Conservation (phyloP, 768 basidiomycete genomes). For the Cystobasidium onofrii region DNA sequence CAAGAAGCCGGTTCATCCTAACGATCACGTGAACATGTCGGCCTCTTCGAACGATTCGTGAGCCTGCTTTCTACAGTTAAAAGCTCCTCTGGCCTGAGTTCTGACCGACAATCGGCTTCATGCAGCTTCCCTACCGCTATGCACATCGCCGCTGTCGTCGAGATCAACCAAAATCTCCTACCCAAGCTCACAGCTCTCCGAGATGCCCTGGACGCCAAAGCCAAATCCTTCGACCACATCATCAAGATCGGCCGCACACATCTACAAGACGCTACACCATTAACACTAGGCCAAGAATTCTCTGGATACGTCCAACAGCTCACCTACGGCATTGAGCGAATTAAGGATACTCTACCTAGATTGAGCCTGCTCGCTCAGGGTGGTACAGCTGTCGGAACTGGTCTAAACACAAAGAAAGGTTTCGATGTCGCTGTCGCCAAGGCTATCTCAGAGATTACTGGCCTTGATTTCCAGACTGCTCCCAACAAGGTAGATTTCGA, state of each 20-base stretch:
- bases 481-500: slow-evolving; percentile 66
- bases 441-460: slow-evolving; percentile 84
- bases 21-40: slow-evolving; percentile 99
- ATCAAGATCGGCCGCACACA: slow-evolving; percentile 99
- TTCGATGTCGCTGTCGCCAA: slow-evolving; percentile 90
- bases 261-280: slow-evolving; percentile 89
- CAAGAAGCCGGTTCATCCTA: slow-evolving; percentile 95
- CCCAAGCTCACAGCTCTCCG: slow-evolving; percentile 78
- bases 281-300: slow-evolving; percentile 98
- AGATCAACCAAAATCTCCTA: slow-evolving; percentile 67
- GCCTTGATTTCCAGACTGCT: slow-evolving; percentile 84
- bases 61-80: slow-evolving; percentile 44
- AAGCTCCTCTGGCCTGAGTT: too few relatives aligned
- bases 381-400: slow-evolving; percentile 96
- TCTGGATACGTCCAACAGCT: slow-evolving; percentile 95
- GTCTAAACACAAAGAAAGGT: slow-evolving; percentile 90
- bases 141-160: slow-evolving; percentile 92
- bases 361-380: slow-evolving; percentile 87
- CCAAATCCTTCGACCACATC: slow-evolving; percentile 74
- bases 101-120: background rate
- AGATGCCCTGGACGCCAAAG: slow-evolving; percentile 73
- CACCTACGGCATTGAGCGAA: slow-evolving; percentile 76
- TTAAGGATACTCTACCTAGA: slow-evolving; percentile 71
- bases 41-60: slow-evolving; percentile 98
- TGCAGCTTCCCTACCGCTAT: slow-evolving; percentile 93